Evolutionary conservation across 768 basidiomycete species (phyloP).

Genomic region (Lanmaoa rubissima): DNA sequence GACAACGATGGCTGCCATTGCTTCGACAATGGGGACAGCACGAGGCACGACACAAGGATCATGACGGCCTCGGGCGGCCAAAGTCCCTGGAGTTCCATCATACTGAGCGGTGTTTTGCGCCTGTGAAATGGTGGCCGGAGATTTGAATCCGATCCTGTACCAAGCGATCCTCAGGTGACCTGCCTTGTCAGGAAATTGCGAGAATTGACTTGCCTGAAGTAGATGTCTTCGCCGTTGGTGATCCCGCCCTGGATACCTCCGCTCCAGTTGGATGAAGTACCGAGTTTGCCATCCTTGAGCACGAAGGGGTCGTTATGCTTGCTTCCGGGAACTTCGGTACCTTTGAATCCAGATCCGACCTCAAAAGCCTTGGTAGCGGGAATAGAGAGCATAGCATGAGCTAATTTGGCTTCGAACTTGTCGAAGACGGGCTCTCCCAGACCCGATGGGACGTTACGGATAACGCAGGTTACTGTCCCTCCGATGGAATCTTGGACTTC

Average conservation of each 20-base stretch:
- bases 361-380: constrained; percentile 99
- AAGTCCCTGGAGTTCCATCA: constrained; percentile 82
- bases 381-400: constrained; percentile 98
- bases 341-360: constrained; percentile 94
- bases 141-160: constrained; percentile 90
- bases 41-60: constrained; percentile 98
- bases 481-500: constrained; percentile 91
- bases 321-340: constrained; percentile 90
- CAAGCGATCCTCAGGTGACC: constrained; percentile 10
- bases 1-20: constrained; percentile 93
- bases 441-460: constrained; percentile 85
- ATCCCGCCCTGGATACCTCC: constrained; percentile 98
- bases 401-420: constrained; percentile 95
- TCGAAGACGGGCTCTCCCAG: constrained; percentile 98
- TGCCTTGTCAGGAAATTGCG: neutral
- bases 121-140: constrained; percentile 96
- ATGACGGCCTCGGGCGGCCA: constrained; percentile 92
- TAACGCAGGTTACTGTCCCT: constrained; percentile 96
- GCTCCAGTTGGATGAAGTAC: constrained; percentile 92
- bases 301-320: constrained; percentile 92
- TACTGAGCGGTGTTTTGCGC: constrained; percentile 89
- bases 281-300: constrained; percentile 64
- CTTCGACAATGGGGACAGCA: constrained; percentile 96
- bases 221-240: constrained; percentile 95
- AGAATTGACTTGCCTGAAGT: constrained; percentile 72